A percentile compares a stretch with the other conserved stretches of the same genome.
Conservation (phyloP, 169 alveolate species). For the Amoebophrya sp. region DNA sequence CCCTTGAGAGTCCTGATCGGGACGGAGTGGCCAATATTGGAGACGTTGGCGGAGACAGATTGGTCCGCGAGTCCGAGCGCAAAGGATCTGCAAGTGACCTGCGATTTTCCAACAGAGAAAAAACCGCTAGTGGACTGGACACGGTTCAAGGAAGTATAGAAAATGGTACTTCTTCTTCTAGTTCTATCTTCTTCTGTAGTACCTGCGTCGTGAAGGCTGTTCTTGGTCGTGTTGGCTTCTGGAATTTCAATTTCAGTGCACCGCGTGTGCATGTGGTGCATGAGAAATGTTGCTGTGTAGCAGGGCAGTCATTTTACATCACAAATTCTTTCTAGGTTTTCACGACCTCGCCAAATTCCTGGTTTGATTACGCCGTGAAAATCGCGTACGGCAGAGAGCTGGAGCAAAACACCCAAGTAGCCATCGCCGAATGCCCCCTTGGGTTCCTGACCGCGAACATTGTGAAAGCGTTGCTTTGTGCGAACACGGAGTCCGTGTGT, state of each 20-base stretch:
- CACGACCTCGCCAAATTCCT: no score
- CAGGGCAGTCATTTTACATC: neutral
- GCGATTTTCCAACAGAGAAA: neutral
- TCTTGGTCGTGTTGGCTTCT: neutral
- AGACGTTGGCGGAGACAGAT: neutral
- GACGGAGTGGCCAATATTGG: neutral
- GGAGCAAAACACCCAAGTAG: neutral
- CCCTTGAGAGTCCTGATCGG: neutral
- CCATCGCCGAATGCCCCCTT: conserved; percentile 27
- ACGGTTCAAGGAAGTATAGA: no score
- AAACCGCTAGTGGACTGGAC: neutral
- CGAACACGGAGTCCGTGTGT: neutral
- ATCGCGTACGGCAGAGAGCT: conserved; percentile 23
- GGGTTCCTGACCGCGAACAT: conserved; percentile 27
- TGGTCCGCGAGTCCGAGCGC: neutral
- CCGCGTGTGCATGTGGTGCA: neutral
- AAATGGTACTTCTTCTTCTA: no score
- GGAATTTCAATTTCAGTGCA: neutral
- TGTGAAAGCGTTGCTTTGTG: conserved; percentile 19
- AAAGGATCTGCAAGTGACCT: neutral
- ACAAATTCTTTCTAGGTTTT: neutral
- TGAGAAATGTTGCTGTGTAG: neutral
- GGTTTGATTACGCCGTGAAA: neutral
- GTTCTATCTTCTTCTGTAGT: neutral
- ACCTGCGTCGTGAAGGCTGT: neutral